Evolutionary conservation across 75 land plant genomes (phyloP).

Genomic region (Pinus albicaulis): DNA sequence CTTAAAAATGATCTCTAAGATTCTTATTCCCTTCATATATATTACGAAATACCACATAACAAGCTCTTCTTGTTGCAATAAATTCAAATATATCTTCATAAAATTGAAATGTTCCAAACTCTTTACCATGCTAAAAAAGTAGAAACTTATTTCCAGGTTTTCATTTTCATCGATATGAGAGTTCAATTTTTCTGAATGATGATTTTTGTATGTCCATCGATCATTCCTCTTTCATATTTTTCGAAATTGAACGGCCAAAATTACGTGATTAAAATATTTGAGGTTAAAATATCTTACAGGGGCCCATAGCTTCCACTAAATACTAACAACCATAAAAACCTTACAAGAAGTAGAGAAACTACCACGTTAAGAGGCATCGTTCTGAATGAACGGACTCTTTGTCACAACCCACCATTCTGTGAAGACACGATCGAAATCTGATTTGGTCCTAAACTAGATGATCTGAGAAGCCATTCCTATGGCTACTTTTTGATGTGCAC

Average conservation of each 20-base stretch:
- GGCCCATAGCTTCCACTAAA: too few species aligned
- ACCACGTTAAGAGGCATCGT: too few species aligned
- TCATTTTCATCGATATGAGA: constrained; percentile 79
- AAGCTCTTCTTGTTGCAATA: neutral
- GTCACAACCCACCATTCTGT: constrained; percentile 18
- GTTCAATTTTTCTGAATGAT: constrained; percentile 61
- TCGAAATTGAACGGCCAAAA: too few species aligned
- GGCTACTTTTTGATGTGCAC: neutral
- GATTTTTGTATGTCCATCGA: constrained; percentile 28
- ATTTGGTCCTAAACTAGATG: too few species aligned
- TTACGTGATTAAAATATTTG: too few species aligned
- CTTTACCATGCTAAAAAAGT: constrained; percentile 52
- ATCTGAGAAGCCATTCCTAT: constrained; percentile 31
- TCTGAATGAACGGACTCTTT: constrained; percentile 11
- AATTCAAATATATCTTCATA: constrained; percentile 7
- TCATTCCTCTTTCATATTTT: constrained; percentile 18
- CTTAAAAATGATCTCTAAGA: neutral
- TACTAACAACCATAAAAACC: too few species aligned
- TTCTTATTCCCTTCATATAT: neutral
- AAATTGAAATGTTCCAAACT: constrained; percentile 66
- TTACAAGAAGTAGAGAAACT: too few species aligned
- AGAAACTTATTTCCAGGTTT: constrained; percentile 36
- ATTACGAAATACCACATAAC: neutral
- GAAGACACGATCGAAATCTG: constrained; percentile 21
- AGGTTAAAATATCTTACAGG: too few species aligned